Evolutionary conservation across 192 early-diverging fungal genomes (phyloP).

Genomic region (Allomyces macrogynus): DNA sequence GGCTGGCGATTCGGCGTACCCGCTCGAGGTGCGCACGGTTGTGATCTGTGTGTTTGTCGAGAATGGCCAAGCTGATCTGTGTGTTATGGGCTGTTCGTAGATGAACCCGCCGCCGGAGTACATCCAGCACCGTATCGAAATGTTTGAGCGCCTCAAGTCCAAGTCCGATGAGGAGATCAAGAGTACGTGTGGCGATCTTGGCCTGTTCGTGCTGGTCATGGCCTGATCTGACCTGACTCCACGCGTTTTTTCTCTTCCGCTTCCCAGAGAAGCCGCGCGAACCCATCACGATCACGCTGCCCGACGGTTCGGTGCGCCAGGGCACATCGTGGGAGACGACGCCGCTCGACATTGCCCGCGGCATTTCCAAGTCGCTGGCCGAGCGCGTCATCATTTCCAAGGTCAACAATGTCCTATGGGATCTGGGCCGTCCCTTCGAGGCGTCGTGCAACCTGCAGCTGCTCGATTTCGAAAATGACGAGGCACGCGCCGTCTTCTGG

Average conservation of each 20-base stretch:
- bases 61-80: background rate
- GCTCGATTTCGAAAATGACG: constrained; percentile 80
- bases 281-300: constrained; percentile 64
- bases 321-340: constrained; percentile 86
- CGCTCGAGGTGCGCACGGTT: constrained; percentile 3
- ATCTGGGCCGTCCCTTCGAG: constrained; percentile 75
- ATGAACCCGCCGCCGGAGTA: constrained; percentile 46
- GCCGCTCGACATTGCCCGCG: constrained; percentile 73
- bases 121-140: constrained; percentile 51
- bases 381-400: constrained; percentile 88
- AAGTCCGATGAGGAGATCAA: constrained; percentile 39
- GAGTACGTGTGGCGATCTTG: constrained; percentile 16
- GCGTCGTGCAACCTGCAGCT: constrained; percentile 58
- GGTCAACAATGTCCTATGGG: constrained; percentile 75
- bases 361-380: constrained; percentile 71
- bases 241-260: constrained; percentile 1
- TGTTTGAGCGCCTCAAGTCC: constrained; percentile 55
- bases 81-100: background rate
- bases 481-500: constrained; percentile 93
- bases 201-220: background rate
- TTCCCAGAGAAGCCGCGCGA: constrained; percentile 46
- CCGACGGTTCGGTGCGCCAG: constrained; percentile 59
- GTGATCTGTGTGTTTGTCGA: background rate
- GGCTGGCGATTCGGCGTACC: constrained; percentile 4
- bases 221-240: background rate